Base-by-base conservation (phyloP, 129 eudicot species). In the Artemisia annua region DNA sequence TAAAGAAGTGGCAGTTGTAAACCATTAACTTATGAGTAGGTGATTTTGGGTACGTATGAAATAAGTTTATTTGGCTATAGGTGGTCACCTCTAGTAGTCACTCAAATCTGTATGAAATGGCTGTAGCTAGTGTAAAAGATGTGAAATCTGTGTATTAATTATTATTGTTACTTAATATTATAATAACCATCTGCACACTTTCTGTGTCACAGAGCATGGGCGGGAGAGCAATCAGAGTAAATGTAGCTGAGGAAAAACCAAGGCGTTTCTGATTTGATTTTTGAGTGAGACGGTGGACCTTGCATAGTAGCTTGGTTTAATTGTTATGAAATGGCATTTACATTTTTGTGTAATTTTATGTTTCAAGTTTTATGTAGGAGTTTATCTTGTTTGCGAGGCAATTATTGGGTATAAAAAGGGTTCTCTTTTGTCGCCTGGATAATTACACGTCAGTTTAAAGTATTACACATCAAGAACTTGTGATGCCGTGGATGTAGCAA, bases 191-290 rank as follows among this genome's bases (percentile, higher is more conserved):
- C 51, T 58, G 68, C 7, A 19, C 16, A 57, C 19, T 17, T 12
- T 77, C 3, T 66, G 13, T 66, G 63, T 71, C 53, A 74, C 94
- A 92, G 97, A 81, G 79, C 53, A 60, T 89, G 77, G 92, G 85
- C 2, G 96, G 97, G 61, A 87, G 97, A 66, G 74, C 89, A 0
- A 81, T 92, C 79, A 80, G 91, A 77, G 97, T 89, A 77, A 92
- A 87, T 32, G 85, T 83, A 28, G 97, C 97, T 0, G 89, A 88
- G 71, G 91, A 89, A 26, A 85, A 85, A 53, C 94, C 87, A 17
- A 75, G 91, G 77, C 93, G 87, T 66, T 78, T 54, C 63, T 78
- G 61, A 71, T 78, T 5, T 61, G 70, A 44, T 49, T 77, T 74
- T 75, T 69, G 81, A 77, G 61, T 79, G 55, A 44, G 61, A 66